Percentiles rank a stretch among this genome's conserved stretches.
Evolutionary conservation across 2,329 filamentous ascomycete genomes (phyloP).

Genomic region (Hypoxylon sp.): DNA sequence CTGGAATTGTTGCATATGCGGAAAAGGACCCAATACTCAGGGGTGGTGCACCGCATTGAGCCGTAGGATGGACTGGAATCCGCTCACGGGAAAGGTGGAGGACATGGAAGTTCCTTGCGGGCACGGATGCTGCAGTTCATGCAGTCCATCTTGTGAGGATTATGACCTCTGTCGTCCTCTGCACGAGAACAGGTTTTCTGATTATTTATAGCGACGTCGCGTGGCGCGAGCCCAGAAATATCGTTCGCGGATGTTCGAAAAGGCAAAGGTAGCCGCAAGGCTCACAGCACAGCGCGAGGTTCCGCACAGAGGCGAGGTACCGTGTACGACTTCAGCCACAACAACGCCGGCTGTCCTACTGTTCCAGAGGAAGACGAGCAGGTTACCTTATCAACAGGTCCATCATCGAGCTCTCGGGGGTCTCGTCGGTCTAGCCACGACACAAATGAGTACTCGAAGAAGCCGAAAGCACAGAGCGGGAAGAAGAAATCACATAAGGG

Average conservation of each 20-base stretch:
- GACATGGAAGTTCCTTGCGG: conserved; percentile 62
- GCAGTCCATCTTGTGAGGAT: conserved; percentile 61
- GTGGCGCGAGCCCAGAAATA: conserved; percentile 56
- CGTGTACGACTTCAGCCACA: conserved; percentile 47
- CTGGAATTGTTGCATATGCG: conserved; percentile 70
- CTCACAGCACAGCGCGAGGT: conserved; percentile 51
- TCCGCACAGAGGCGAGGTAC: conserved; percentile 45
- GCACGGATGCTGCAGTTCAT: conserved; percentile 68
- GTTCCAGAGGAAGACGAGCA: conserved; percentile 47
- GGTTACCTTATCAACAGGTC: conserved; percentile 38
- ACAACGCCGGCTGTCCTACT: conserved; percentile 42
- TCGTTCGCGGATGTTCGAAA: conserved; percentile 58
- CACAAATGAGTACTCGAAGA: conserved; percentile 48
- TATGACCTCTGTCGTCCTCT: conserved; percentile 1
- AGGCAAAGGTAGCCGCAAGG: conserved; percentile 57
- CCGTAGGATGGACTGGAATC: conserved; percentile 47
- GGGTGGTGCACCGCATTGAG: conserved; percentile 67
- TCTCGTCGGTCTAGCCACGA: conserved; percentile 48
- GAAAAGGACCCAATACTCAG: conserved; percentile 64
- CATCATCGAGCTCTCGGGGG: conserved; percentile 44
- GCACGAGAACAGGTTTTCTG: conserved; percentile 21
- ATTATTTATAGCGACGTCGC: conserved; percentile 53
- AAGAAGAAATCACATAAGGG: conserved; percentile 52
- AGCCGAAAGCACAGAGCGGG: conserved; percentile 46
- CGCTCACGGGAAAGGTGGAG: conserved; percentile 52